Evolutionary conservation across 2,329 filamentous ascomycete genomes (phyloP).

Genomic region (Hymenoscyphus occultus): DNA sequence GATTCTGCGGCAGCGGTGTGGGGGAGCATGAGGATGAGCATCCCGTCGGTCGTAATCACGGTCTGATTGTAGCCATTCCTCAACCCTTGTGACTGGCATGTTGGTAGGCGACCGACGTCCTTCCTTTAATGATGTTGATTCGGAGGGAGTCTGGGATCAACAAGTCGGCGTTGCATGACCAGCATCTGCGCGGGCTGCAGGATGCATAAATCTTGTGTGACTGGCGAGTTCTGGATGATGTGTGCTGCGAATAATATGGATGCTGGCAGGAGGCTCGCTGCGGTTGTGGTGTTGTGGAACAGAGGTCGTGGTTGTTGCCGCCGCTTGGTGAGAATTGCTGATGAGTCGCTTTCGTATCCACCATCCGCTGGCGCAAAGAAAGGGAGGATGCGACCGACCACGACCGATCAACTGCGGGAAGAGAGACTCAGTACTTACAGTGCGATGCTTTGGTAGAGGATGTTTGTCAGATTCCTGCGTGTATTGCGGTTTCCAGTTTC

Average conservation of each 20-base stretch:
- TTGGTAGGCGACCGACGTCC: constrained; percentile 18
- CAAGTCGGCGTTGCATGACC: constrained; percentile 33
- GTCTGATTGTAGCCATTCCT: constrained; percentile 35
- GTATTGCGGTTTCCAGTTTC: constrained; percentile 23
- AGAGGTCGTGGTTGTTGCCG: not conserved
- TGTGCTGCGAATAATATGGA: constrained; percentile 11
- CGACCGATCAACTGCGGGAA: not conserved
- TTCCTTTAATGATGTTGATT: constrained; percentile 22
- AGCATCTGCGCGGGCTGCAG: constrained; percentile 35
- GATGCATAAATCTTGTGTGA: constrained; percentile 35
- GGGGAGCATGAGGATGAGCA: constrained; percentile 28
- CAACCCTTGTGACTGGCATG: constrained; percentile 35
- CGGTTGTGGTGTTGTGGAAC: constrained; percentile 10
- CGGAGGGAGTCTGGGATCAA: constrained; percentile 23
- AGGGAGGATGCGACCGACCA: not conserved
- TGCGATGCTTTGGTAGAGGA: constrained; percentile 13
- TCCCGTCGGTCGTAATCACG: constrained; percentile 4
- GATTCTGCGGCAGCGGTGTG: constrained; percentile 38
- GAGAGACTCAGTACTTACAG: constrained; percentile 18
- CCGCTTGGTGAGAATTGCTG: not conserved
- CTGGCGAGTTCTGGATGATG: constrained; percentile 14
- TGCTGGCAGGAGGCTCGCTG: constrained; percentile 5
- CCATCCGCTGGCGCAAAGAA: not conserved
- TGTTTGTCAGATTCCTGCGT: constrained; percentile 11
- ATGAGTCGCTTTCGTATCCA: not conserved